These are phyloP conservation scores for Aspergillus felis DNA, from an alignment of 2,329 filamentous ascomycete genomes.

Conservation along the genomic window DNA sequence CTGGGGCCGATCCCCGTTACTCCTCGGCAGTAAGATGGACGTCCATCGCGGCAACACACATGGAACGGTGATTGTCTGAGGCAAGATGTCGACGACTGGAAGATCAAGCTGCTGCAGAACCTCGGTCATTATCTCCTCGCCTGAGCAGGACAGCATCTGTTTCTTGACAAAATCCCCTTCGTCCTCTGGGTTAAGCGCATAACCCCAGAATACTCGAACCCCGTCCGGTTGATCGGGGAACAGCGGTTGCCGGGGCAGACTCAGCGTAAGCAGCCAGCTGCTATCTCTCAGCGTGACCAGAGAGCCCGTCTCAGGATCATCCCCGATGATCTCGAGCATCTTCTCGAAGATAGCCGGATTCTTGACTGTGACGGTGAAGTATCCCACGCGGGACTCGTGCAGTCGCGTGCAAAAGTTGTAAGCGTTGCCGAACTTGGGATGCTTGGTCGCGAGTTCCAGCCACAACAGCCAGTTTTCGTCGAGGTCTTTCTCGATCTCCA, in stretches of 20 bases:
- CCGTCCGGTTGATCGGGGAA: conserved; percentile 35
- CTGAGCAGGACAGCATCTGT: conserved; percentile 40
- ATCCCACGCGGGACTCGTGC: conserved; percentile 36
- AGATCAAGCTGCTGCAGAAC: conserved; percentile 37
- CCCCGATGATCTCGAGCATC: conserved; percentile 25
- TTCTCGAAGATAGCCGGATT: conserved; percentile 27
- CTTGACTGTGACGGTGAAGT: conserved; percentile 41
- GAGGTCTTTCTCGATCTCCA: conserved; percentile 24
- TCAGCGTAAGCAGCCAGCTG: conserved; percentile 40
- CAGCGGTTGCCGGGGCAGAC: conserved; percentile 41
- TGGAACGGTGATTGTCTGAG: conserved; percentile 32
- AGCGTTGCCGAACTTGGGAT: conserved; percentile 36
- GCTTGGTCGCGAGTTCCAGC: conserved; percentile 36
- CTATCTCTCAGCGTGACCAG: conserved; percentile 39
- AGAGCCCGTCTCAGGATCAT: conserved; percentile 30
- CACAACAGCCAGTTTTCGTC: conserved; percentile 43
- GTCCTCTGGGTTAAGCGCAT: conserved; percentile 36
- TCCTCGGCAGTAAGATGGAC: conserved; percentile 34
- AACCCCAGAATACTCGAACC: conserved; percentile 40
- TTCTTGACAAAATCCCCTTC: conserved; percentile 38
- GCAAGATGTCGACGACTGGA: conserved; percentile 25
- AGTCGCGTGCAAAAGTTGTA: conserved; percentile 40
- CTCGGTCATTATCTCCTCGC: conserved; percentile 39
- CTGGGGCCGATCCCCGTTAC: conserved; percentile 35
- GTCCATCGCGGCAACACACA: conserved; percentile 41